These are phyloP conservation scores for Micromonas pusilla DNA, from an alignment of 139 green algal species.

Conservation along the genomic window DNA sequence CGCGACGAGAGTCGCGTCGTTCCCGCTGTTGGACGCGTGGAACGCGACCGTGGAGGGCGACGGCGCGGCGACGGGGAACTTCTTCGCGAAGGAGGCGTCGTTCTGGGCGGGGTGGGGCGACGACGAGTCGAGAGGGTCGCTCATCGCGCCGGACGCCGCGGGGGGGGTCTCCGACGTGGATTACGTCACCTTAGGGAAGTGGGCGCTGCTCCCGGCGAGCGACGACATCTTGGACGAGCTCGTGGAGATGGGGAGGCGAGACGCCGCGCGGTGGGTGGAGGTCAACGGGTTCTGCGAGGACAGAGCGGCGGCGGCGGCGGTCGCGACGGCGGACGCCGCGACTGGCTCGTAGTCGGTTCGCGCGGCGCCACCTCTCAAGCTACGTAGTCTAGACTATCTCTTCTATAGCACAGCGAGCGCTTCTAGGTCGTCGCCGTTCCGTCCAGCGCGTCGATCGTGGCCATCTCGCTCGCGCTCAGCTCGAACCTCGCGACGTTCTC, in stretches of 20 bases:
- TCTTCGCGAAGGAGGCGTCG: not conserved
- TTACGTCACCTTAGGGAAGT: not conserved
- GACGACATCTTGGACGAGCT: constrained; percentile 2
- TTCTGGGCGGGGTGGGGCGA: constrained; percentile 13
- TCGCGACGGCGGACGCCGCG: no score
- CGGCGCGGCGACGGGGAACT: not conserved
- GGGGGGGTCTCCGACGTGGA: not conserved
- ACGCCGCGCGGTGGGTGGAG: not conserved
- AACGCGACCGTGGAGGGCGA: not conserved
- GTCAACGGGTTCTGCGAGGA: no score
- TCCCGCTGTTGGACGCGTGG: constrained; percentile 13
- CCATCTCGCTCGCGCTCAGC: not conserved
- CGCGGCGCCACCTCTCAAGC: no score
- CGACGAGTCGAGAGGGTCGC: not conserved
- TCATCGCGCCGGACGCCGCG: constrained; percentile 8
- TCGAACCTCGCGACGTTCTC: not conserved
- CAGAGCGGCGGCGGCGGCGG: no score
- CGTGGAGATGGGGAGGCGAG: not conserved
- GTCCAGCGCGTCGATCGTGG: not conserved
- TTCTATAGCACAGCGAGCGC: no score
- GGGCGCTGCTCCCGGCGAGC: not conserved
- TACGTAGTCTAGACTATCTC: no score
- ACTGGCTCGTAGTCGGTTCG: no score
- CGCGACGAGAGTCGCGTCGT: not conserved
- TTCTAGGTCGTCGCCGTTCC: no score